Base-by-base conservation (phyloP, 2,329 filamentous ascomycete genomes). In the Knufia petricola region DNA sequence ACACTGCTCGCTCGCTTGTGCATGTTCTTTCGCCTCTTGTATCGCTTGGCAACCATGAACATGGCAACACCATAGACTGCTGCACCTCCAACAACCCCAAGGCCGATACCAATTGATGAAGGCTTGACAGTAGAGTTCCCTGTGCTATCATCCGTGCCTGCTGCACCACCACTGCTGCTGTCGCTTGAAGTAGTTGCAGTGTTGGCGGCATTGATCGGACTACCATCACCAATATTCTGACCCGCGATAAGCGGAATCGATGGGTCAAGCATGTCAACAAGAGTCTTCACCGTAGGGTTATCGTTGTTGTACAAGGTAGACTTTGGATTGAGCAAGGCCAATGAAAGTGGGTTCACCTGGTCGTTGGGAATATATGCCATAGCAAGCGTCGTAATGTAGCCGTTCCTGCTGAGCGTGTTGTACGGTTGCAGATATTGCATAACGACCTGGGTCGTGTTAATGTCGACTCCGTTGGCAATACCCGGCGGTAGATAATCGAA, bases 41-140 rank as follows among this genome's bases (percentile, higher is more conserved):
- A 95, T 52, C 89, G 79, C 53, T 88, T 82, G 43, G 89, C 89
- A 57, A 95, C 80, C 61, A 92, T 82, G 71, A 95, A 90, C 89
- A 95, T 95, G 64, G 87, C 88, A 10, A 85, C 86, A 61, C 88
- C 89, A 58, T 95, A 95, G n/a, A 87, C 82, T 44, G 82, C 84
- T 36, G 86, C 87, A 61, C 88, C 82, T 37, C 78, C 77, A 26
- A 89, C 79, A 21, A 86, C 84, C 59, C 86, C 87, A 19, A 87
- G 75, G 49, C 84, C 86, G 60, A 95, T 85, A 61, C 68, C 78
- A 55, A 71, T 78, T 60, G 72, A 82, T 65, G 65, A 70, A 26
- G 64, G 60, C 45, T 62, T 63, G 34, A 69, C 63, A 30, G 63
- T 58, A 42, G 63, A 63, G 42, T 40, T 48, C 20, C 63, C 61